Evolutionary conservation across 352 stramenopile species (phyloP).

Genomic region (Phytophthora sojae): DNA sequence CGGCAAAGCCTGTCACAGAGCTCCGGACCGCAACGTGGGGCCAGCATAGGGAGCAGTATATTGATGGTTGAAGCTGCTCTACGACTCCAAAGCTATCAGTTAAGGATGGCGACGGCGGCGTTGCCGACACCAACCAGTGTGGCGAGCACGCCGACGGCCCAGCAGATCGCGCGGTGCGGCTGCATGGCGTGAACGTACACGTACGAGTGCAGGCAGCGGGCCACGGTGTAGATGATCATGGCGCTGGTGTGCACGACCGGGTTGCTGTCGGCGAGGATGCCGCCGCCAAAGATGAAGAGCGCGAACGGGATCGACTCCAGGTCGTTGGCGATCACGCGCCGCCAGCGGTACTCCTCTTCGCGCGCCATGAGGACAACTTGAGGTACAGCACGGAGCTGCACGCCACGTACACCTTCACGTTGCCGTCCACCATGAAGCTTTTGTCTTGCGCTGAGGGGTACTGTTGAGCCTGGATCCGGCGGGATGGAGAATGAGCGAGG

Average conservation of each 20-base stretch:
- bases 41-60: constrained; percentile 1
- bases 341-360: constrained; percentile 52
- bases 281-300: constrained; percentile 54
- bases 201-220: constrained; percentile 53
- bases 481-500: constrained; percentile 6
- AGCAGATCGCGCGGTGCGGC: constrained; percentile 50
- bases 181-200: constrained; percentile 56
- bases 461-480: constrained; percentile 1
- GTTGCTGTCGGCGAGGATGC: constrained; percentile 46
- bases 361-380: constrained; percentile 67
- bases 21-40: neutral
- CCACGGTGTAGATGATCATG: constrained; percentile 53
- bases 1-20: neutral
- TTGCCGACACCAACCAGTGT: constrained; percentile 48
- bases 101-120: constrained; percentile 34
- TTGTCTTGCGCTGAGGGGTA: neutral
- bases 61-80: constrained; percentile 15
- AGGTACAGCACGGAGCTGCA: constrained; percentile 70
- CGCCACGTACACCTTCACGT: constrained; percentile 65
- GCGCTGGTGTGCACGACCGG: constrained; percentile 40
- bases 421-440: constrained; percentile 20
- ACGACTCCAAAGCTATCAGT: neutral
- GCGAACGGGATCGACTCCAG: constrained; percentile 66
- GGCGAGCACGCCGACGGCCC: constrained; percentile 33
- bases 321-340: constrained; percentile 63